phyloP scores from a whole-genome alignment of 2,329 filamentous ascomycete species.

The Mycosphaerelloides madeirae region DNA sequence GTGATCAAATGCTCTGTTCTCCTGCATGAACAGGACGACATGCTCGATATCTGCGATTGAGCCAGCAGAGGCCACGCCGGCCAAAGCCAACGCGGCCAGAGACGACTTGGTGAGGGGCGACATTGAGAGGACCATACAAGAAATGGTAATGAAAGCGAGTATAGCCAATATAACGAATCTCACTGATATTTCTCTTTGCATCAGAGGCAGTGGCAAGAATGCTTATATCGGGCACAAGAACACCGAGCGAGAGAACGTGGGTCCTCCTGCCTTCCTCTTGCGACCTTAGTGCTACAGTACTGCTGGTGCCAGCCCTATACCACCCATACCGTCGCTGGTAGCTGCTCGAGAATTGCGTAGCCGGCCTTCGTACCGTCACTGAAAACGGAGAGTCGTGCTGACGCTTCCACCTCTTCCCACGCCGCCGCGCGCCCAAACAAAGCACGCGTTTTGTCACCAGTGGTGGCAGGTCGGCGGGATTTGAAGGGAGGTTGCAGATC shows the following conservation, averaged over 20 bases:
- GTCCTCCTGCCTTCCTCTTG: conserved; percentile 2
- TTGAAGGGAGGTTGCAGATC: no score
- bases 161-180: not conserved
- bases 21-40: conserved; percentile 57
- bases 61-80: conserved; percentile 12
- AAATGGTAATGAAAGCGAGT: not conserved
- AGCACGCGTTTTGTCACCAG: no score
- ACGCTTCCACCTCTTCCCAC: no score
- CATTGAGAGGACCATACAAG: conserved; percentile 5
- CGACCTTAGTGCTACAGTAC: not conserved
- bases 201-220: no score
- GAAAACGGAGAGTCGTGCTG: no score
- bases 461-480: no score
- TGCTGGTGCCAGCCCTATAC: no score
- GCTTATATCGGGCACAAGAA: no score
- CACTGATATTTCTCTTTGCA: not conserved
- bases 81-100: conserved; percentile 3
- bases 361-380: no score
- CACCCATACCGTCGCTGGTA: no score
- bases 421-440: no score
- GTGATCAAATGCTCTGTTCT: conserved; percentile 45
- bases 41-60: conserved; percentile 47
- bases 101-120: conserved; percentile 2
- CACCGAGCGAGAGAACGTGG: not conserved
- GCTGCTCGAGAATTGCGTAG: no score